Evolutionary conservation across 2,329 filamentous ascomycete genomes (phyloP), one percentile per base, ranked within the genome.

Genomic region (Ceratocystiopsis brevicomis): DNA sequence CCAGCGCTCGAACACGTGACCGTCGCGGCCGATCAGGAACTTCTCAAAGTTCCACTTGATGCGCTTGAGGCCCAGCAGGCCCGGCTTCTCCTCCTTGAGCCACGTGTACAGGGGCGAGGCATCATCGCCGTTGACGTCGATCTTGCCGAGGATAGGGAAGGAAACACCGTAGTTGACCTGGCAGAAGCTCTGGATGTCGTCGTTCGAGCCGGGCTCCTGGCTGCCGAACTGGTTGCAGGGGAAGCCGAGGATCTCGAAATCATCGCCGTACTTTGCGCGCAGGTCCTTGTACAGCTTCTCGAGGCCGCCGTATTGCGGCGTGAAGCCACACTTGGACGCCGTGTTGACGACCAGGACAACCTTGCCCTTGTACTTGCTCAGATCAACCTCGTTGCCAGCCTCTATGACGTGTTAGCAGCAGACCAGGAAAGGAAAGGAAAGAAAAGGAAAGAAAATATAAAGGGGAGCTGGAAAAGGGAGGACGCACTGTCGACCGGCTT

Each of bases 11-110:
- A 82, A 81, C 53, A 96, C 85, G 64, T 80, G 72, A 21, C 90
- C 90, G 61, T 96, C 85, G 48, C 75, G 73, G 47, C 79, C 81
- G 51, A 98, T 68, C 50, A 98, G 66, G 65, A 95, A 98, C 74
- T 98, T 98, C 64, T 98, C 90, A 67, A 96, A 98, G 66, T 98
- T 98, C 90, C 90, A 98, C 80, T 96, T 95, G 55, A 98, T 70
- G 49, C 78, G 64, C 78, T 92, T 88, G 57, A 96, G 60, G 17
- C 90, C 90, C 64, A 96, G 64, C 44, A 95, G 56, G 18, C 90
- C 87, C 1, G 88, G 73, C 68, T 85, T 80, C 62, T 78, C 65
- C 38, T 63, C 61, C 68, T 80, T 81, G 56, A 81, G 61, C 73
- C 73, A 98, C 58, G 81, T 71, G 61, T 71, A 96, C 35, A 94